These are phyloP conservation scores for Leccinum pachyderme DNA, from an alignment of 1,284 basidiomycete genomes.

Conservation along the genomic window DNA sequence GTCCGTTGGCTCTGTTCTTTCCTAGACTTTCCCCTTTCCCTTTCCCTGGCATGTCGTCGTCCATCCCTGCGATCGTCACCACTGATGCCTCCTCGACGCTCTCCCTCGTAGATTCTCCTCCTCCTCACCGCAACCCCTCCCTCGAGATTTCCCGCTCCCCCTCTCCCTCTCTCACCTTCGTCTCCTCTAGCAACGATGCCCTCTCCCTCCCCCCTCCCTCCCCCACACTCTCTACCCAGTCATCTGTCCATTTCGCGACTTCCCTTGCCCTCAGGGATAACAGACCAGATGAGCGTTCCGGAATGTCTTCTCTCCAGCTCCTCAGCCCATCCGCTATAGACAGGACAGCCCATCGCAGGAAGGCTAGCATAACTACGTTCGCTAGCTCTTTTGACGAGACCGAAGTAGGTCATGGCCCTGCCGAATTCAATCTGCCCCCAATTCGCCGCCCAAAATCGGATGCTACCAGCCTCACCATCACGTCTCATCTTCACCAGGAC, in stretches of 20 bases:
- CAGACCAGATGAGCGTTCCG: constrained; percentile 59
- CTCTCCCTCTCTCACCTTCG: constrained; percentile 37
- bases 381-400: constrained; percentile 39
- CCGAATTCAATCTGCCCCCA: constrained; percentile 12
- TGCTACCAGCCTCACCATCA: constrained; percentile 36
- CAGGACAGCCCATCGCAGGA: constrained; percentile 44
- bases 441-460: constrained; percentile 40
- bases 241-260: constrained; percentile 58
- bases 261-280: constrained; percentile 68
- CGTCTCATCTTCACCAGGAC: constrained; percentile 40
- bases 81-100: constrained; percentile 35
- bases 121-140: not conserved
- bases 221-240: constrained; percentile 66
- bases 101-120: constrained; percentile 16
- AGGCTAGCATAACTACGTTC: constrained; percentile 44
- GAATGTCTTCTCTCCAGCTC: constrained; percentile 54
- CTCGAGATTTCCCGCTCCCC: constrained; percentile 25
- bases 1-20: not conserved
- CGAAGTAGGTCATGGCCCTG: constrained; percentile 28
- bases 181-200: constrained; percentile 41
- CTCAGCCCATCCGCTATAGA: constrained; percentile 42
- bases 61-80: constrained; percentile 36
- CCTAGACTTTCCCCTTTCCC: not conserved
- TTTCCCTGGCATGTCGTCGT: constrained; percentile 20
- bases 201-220: constrained; percentile 54